A percentile compares a stretch with the other conserved stretches of the same genome.
Evolutionary conservation across 2,329 filamentous ascomycete genomes (phyloP).

Genomic region (Cadophora sp.): DNA sequence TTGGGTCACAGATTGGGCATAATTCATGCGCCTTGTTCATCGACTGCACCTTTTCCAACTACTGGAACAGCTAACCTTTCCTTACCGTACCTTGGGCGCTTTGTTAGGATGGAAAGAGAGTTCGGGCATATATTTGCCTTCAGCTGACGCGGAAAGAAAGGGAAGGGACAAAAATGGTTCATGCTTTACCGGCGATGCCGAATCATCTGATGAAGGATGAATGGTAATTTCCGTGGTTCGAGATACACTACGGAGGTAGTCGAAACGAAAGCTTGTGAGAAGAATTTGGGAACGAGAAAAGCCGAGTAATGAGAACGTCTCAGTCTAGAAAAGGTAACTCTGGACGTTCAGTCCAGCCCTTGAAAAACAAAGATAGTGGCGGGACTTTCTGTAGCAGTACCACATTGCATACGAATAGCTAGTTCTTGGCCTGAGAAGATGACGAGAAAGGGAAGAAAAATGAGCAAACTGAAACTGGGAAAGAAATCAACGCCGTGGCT

Average conservation of each 20-base stretch:
- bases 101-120: background rate
- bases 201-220: background rate
- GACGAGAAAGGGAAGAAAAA: background rate
- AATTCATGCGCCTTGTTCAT: constrained; percentile 21
- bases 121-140: constrained; percentile 4
- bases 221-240: constrained; percentile 6
- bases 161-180: background rate
- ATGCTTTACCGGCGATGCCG: background rate
- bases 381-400: background rate
- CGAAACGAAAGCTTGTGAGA: background rate
- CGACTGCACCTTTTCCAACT: background rate
- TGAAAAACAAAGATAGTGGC: background rate
- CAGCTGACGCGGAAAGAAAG: constrained; percentile 2
- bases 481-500: constrained; percentile 3
- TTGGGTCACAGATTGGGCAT: constrained; percentile 7
- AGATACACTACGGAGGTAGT: background rate
- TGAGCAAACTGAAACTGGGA: background rate
- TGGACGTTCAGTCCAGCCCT: background rate
- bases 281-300: background rate
- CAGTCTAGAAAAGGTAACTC: background rate
- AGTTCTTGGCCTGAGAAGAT: background rate
- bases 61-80: no score
- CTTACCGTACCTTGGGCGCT: no score
- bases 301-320: background rate
- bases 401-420: background rate